Conservation (phyloP, 179 eudicot species). For the Gypsophila paniculata region DNA sequence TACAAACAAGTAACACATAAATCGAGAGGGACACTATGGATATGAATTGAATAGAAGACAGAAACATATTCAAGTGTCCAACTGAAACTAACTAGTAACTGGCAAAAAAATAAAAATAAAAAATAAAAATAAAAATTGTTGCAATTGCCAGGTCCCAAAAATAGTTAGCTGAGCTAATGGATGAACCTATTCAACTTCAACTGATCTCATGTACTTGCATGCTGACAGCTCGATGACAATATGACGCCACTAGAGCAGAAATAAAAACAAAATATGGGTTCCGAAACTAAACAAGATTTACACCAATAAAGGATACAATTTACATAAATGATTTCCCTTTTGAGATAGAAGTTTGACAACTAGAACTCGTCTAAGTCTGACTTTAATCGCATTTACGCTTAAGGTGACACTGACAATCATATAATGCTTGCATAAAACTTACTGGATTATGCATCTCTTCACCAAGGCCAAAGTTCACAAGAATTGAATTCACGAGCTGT, state of each 20-base stretch:
- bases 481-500: conserved; percentile 63
- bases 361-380: background rate
- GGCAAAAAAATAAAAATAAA: too few species aligned
- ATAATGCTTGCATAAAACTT: conserved; percentile 27
- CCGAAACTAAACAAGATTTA: background rate
- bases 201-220: background rate
- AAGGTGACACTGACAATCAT: background rate
- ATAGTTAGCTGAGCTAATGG: background rate
- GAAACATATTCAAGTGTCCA: too few species aligned
- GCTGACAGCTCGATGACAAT: background rate
- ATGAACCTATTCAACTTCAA: background rate
- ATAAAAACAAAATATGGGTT: background rate
- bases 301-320: background rate
- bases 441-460: conserved; percentile 97
- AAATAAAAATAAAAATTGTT: too few species aligned
- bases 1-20: background rate
- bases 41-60: background rate
- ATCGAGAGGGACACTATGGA: background rate
- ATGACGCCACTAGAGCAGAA: background rate
- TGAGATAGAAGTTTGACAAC: background rate
- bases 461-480: conserved; percentile 74
- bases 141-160: background rate
- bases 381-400: background rate
- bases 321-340: background rate
- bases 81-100: background rate